Evolutionary conservation across 1,284 basidiomycete genomes (phyloP), one percentile per base, ranked within the genome.

Genomic region (Tilletia walkeri): DNA sequence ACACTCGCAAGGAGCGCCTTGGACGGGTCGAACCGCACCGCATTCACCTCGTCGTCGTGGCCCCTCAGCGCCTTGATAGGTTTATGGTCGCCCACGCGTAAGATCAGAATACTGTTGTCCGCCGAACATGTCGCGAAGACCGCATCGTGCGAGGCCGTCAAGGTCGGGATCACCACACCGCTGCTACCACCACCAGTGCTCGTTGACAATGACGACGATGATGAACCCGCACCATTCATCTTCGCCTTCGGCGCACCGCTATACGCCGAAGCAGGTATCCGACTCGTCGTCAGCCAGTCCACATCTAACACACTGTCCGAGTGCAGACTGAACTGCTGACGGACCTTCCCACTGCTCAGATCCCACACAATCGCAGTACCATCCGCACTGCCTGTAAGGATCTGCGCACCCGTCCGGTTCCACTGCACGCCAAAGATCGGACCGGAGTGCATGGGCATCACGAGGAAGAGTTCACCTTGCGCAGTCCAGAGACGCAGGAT

Each of bases 381-480:
- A 66, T 84, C 82, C 24, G 76, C 75, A 65, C 77, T 78, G 63
- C 79, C 80, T 5, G 81, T 80, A 18, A 84, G 75, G 39, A 84
- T 72, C 74, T 78, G 74, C 59, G 76, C 82, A 56, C 82, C 82
- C 59, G 79, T 78, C 53, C 78, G 76, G 65, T 84, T 84, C 82
- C 82, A 84, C 18, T 78, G 78, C 20, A 84, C 81, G 49, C 72
- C 77, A 70, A 82, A 79, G 70, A 84, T 80, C n/a, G 82, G 76
- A 2, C 82, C 82, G 61, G 83, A 81, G 65, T 84, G 82, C 82
- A 83, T 83, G 2, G 81, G 82, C 80, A 84, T 80, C 72, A 84
- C 82, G 36, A 82, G 76, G 68, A 82, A 80, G 45, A 84, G 70
- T 54, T 84, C 82, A 34, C 82, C 82, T 50, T 84, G 81, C 5